Conservation (phyloP, 2,329 filamentous ascomycete genomes). For the Cytospora chrysosperma region DNA sequence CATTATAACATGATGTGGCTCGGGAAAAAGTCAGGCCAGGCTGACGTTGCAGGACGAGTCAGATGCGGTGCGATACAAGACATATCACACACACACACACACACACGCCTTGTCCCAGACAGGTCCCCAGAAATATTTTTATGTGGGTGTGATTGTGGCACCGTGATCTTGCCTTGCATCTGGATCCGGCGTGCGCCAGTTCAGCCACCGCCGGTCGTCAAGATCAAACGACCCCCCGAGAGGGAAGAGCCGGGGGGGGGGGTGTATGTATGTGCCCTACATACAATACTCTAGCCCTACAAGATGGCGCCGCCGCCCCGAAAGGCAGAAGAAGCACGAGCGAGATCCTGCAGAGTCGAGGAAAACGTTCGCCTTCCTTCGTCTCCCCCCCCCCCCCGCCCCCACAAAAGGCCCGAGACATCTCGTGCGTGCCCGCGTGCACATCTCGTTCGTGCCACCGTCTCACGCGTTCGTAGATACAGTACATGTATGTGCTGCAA, state of each 20-base stretch:
- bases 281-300: slow-evolving; percentile 1
- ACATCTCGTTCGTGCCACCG: not conserved
- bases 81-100: not conserved
- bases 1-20: not conserved
- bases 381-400: not conserved
- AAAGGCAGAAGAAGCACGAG: not conserved
- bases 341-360: slow-evolving; percentile 18
- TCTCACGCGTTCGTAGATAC: not conserved
- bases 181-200: not conserved
- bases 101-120: too few species aligned
- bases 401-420: slow-evolving; percentile 2
- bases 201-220: not conserved
- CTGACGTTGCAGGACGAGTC: not conserved
- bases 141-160: slow-evolving; percentile 12
- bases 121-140: not conserved
- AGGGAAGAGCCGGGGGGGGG: too few species aligned
- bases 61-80: not conserved
- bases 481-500: not conserved
- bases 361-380: not conserved
- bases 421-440: not conserved
- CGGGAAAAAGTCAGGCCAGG: not conserved
- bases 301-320: not conserved
- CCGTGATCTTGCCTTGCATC: slow-evolving; percentile 9
- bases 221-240: not conserved
- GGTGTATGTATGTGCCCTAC: too few species aligned